Evolutionary conservation across 2,329 filamentous ascomycete species (phyloP).

Genomic region (Leptographium radiaticola): DNA sequence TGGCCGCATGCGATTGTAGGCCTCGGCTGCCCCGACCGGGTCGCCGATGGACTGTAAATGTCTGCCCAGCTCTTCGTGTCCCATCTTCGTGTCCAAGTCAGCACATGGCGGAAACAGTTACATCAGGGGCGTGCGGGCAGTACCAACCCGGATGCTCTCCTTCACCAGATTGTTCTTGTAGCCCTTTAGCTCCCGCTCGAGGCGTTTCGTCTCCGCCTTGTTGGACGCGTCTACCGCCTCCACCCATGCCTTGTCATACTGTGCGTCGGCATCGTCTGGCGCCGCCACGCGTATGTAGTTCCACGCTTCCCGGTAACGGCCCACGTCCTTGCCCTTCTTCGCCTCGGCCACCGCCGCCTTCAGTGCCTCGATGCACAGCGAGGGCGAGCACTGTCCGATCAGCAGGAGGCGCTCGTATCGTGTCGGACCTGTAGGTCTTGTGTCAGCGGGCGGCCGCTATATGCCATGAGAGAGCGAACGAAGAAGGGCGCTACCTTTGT

Average conservation of each 20-base stretch:
- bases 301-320: constrained; percentile 56
- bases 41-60: constrained; percentile 74
- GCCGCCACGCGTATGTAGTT: constrained; percentile 49
- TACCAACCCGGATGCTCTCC: constrained; percentile 75
- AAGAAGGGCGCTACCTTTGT: constrained; percentile 46
- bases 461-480: background rate
- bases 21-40: constrained; percentile 57
- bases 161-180: constrained; percentile 98
- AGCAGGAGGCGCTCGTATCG: constrained; percentile 68
- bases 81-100: constrained; percentile 49
- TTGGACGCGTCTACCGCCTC: constrained; percentile 53
- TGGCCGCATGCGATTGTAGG: constrained; percentile 77
- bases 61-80: constrained; percentile 78
- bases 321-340: constrained; percentile 61
- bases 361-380: constrained; percentile 67
- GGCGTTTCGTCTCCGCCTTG: constrained; percentile 54
- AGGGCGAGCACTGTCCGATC: constrained; percentile 66
- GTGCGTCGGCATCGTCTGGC: constrained; percentile 55
- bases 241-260: constrained; percentile 63
- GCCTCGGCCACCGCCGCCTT: constrained; percentile 65
- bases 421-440: constrained; percentile 51
- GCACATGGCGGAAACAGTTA: background rate
- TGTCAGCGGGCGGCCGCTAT: background rate
- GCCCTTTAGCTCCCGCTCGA: constrained; percentile 74
- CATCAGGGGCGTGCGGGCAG: background rate